Evolutionary conservation across 176 grass and related monocot species (phyloP).

Genomic region (Triticum turgidum): DNA sequence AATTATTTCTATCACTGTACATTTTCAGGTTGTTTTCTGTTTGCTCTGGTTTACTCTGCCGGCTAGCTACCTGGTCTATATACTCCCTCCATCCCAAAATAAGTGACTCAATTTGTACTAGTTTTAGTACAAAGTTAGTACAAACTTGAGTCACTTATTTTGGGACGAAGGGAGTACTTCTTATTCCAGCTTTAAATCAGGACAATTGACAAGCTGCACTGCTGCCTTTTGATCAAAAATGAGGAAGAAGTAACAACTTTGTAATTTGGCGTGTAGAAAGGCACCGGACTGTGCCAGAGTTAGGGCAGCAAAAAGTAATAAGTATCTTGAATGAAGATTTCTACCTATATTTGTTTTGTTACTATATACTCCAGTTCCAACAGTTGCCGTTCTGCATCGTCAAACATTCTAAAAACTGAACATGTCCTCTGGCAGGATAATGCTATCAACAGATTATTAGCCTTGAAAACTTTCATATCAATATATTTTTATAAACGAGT

Average conservation of each 20-base stretch:
- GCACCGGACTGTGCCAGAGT: conserved; percentile 42
- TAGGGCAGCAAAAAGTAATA: conserved; percentile 38
- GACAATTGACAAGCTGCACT: background rate
- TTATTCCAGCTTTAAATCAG: background rate
- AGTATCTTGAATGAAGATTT: conserved; percentile 5
- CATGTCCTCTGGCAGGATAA: background rate
- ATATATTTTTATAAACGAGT: conserved; percentile 8
- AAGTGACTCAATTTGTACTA: no score
- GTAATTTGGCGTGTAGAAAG: conserved; percentile 56
- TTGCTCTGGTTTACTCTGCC: background rate
- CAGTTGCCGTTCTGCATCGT: background rate
- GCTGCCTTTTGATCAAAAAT: background rate
- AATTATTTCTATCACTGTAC: background rate
- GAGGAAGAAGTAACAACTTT: conserved; percentile 20
- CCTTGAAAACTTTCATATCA: conserved; percentile 2
- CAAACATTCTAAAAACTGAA: conserved; percentile 5
- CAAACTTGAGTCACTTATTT: no score
- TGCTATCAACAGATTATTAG: conserved; percentile 2
- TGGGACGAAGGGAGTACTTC: background rate
- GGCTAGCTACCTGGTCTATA: background rate
- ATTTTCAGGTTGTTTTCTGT: background rate
- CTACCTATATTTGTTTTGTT: conserved; percentile 7
- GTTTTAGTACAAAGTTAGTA: no score
- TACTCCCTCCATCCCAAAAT: no score
- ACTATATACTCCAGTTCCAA: background rate